Conservation (phyloP, 768 basidiomycete species). For the Gloeostereum incarnatum region DNA sequence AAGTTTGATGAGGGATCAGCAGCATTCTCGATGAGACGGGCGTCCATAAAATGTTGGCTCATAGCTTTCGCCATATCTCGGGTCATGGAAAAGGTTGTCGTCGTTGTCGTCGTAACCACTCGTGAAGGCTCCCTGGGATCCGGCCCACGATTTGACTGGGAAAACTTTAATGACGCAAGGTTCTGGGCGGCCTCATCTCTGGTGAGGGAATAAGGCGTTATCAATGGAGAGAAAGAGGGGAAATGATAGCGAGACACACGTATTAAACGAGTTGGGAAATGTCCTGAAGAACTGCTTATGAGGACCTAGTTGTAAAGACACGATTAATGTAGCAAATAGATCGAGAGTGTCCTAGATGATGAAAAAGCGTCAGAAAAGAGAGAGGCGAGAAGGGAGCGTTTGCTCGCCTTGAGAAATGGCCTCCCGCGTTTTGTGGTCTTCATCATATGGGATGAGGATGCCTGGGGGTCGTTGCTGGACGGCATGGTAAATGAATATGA, state of each 20-base stretch:
- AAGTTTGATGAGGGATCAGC: conserved; percentile 79
- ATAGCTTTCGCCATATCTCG: conserved; percentile 99
- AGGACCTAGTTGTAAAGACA: conserved; percentile 79
- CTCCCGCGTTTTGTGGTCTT: conserved; percentile 95
- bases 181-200: conserved; percentile 95
- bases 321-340: conserved; percentile 93
- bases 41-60: conserved; percentile 99
- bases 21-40: conserved; percentile 94
- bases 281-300: conserved; percentile 96
- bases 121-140: conserved; percentile 97
- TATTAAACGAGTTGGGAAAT: conserved; percentile 91
- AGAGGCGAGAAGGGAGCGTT: conserved; percentile 8
- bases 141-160: conserved; percentile 96
- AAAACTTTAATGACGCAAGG: conserved; percentile 92
- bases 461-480: conserved; percentile 37
- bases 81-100: conserved; percentile 99
- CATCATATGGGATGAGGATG: conserved; percentile 90
- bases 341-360: conserved; percentile 84
- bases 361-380: conserved; percentile 1
- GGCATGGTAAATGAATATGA: conserved; percentile 21
- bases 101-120: conserved; percentile 98
- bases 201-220: conserved; percentile 9
- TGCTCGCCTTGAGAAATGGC: conserved; percentile 79
- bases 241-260: conserved; percentile 44
- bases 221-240: conserved; percentile 7